Base-by-base conservation (phyloP, 345 rosid species). In the Brassica carinata region DNA sequence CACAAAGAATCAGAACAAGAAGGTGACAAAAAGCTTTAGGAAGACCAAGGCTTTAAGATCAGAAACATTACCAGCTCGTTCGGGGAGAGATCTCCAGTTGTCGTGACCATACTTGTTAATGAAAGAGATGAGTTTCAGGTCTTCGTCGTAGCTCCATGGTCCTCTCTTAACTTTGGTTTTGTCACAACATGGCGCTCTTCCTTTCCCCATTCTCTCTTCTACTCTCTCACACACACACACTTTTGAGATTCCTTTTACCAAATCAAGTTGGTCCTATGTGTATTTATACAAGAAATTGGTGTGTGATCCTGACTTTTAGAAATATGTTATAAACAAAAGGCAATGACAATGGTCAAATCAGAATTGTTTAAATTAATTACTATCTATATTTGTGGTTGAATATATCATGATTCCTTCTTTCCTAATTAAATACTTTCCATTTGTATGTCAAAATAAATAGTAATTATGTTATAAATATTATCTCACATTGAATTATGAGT, bases 111-210 rank as follows among this genome's bases (percentile, higher is more conserved):
- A 70, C 43, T 81, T 85, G 66, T 86, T 74, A 53, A 89, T 86
- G 77, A 84, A 79, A 53, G 85, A 80, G 75, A 85, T 81, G 63
- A 89, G 89, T 69, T 79, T 78, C 72, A 84, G 73, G 78, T 89
- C 92, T 87, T 89, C 92, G 36, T 87, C 92, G 10, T 85, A 73
- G 70, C 85, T 89, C 92, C 92, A 89, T 11, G 90, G 92, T 69
- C 92, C 92, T 81, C 88, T 89, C 79, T 87, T 89, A 40, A 89
- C 86, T 61, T 87, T 89, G 82, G 80, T 87, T 79, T 86, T 86
- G 85, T 89, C 90, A 70, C 90, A 87, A 63, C 87, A 82, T 26
- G 90, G 90, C 58, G 90, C 89, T 81, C 90, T 89, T 86, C 76
- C 72, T 77, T 72, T 48, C n/a, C 77, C 73, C 80, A 71, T 80